Evolutionary conservation across 768 basidiomycete genomes (phyloP).

Genomic region (Trichaptum fuscoviolaceum): DNA sequence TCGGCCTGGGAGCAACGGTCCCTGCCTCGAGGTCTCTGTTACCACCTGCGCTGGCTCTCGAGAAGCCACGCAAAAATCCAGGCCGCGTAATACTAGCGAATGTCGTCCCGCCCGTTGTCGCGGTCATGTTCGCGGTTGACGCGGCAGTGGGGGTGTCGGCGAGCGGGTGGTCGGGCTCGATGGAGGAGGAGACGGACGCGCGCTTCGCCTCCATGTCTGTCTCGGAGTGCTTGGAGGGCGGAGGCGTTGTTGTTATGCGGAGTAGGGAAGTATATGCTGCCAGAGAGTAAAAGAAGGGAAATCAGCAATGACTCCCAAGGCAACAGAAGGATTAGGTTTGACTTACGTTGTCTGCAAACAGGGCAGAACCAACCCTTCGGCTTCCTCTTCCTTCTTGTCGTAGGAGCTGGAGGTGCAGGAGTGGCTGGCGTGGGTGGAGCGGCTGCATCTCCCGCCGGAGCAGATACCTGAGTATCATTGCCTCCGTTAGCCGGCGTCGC

Average conservation of each 20-base stretch:
- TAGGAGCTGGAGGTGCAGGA: conserved; percentile 29
- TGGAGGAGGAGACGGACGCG: neutral
- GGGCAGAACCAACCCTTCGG: conserved; percentile 98
- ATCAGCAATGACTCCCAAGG: no score
- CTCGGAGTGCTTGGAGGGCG: conserved; percentile 16
- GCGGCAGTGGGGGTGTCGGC: neutral
- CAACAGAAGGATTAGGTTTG: conserved; percentile 5
- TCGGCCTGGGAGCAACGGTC: neutral
- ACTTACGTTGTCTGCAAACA: conserved; percentile 90
- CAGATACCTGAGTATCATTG: conserved; percentile 8
- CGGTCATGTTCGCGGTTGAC: neutral
- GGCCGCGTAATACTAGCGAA: neutral
- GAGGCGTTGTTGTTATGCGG: conserved; percentile 69
- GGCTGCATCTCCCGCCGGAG: conserved; percentile 17
- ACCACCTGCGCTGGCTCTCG: neutral
- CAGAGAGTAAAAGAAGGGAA: neutral
- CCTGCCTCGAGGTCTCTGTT: neutral
- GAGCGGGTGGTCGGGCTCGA: neutral
- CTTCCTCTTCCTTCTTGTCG: conserved; percentile 76
- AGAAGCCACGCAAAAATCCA: neutral
- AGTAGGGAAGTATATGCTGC: conserved; percentile 85
- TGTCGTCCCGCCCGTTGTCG: neutral
- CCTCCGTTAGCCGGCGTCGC: conserved; percentile 9
- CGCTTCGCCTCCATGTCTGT: neutral
- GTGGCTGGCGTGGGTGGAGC: conserved; percentile 9